Conservation (phyloP, 1,284 basidiomycete genomes). For the Tylopilus sp. region DNA sequence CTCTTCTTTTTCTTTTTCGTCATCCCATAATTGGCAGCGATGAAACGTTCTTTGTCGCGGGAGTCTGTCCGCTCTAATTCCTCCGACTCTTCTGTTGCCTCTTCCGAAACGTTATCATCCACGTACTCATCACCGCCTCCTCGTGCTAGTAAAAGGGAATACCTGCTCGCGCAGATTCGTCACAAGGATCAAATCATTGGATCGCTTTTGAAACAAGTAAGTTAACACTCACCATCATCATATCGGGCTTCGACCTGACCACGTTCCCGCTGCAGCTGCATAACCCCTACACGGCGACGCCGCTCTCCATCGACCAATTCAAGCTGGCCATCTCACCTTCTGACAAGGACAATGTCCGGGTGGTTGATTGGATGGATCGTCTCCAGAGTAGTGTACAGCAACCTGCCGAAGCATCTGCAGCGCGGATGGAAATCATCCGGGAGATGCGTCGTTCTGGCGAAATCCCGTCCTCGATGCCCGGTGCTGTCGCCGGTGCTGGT, state of each 20-base stretch:
- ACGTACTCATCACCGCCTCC: conserved; percentile 23
- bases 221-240: conserved; percentile 16
- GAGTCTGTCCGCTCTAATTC: conserved; percentile 21
- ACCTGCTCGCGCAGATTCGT: conserved; percentile 71
- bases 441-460: conserved; percentile 28
- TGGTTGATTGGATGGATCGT: conserved; percentile 65
- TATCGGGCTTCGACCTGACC: conserved; percentile 5
- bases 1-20: background rate
- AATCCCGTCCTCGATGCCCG: conserved; percentile 22
- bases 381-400: conserved; percentile 38
- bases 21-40: conserved; percentile 1
- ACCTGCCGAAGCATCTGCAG: conserved; percentile 21
- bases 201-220: conserved; percentile 70
- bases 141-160: conserved; percentile 67
- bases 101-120: conserved; percentile 30
- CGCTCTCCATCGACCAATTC: conserved; percentile 70
- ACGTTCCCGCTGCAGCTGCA: conserved; percentile 48
- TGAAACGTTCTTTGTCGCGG: conserved; percentile 21
- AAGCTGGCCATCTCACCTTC: conserved; percentile 67
- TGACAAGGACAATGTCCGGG: conserved; percentile 59
- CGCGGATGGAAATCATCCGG: conserved; percentile 27
- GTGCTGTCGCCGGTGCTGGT: background rate
- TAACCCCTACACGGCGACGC: conserved; percentile 71
- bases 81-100: conserved; percentile 19
- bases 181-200: conserved; percentile 82